These are phyloP conservation scores for Solanum phureja DNA, from an alignment of 257 asterid genomes.

Conservation along the genomic window DNA sequence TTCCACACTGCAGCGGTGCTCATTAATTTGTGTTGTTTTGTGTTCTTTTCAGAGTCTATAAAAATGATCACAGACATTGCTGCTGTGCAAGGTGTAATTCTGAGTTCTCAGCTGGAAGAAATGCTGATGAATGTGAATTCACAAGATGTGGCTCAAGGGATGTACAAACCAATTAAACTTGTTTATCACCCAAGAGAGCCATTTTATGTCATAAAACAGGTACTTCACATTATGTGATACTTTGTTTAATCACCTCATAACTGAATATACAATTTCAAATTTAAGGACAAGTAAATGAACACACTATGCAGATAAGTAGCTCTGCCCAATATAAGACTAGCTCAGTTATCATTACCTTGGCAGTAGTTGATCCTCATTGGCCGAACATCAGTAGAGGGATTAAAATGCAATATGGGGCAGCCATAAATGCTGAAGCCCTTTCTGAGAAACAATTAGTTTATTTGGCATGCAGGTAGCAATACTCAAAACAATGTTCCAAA, in stretches of 20 bases:
- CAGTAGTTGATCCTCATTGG: not conserved
- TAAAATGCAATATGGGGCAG: not conserved
- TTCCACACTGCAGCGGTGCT: not conserved
- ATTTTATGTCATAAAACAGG: constrained; percentile 75
- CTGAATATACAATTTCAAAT: not conserved
- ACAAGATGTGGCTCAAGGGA: constrained; percentile 32
- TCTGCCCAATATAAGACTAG: not conserved
- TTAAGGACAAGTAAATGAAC: not conserved
- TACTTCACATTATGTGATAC: not conserved
- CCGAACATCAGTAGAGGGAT: not conserved
- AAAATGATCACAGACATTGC: constrained; percentile 58
- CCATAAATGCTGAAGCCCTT: not conserved
- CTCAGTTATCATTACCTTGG: not conserved
- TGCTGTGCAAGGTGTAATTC: constrained; percentile 65
- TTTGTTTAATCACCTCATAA: not conserved
- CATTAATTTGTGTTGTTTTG: not conserved
- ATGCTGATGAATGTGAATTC: constrained; percentile 49
- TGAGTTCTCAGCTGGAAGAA: constrained; percentile 77
- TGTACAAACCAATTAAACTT: constrained; percentile 58
- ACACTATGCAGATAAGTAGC: not conserved
- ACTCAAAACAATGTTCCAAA: not conserved
- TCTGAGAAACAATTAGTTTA: not conserved
- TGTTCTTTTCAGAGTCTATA: constrained; percentile 30
- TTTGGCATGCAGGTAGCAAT: not conserved
- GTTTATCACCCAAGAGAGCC: constrained; percentile 69